phyloP scores from a whole-genome alignment of 192 early-diverging fungal species.

The Coemansia sp. region DNA sequence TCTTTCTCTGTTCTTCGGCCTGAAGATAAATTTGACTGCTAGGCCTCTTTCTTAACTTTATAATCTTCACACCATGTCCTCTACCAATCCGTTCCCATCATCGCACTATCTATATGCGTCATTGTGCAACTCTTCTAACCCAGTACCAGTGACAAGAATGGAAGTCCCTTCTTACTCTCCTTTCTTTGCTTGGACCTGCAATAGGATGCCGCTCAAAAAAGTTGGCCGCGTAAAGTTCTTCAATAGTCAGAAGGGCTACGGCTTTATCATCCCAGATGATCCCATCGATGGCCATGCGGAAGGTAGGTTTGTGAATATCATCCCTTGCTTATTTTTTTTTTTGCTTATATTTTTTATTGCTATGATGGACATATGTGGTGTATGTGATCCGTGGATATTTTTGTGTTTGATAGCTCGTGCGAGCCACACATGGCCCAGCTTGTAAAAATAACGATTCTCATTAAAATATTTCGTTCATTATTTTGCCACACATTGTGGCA shows the following conservation, averaged over 20 bases:
- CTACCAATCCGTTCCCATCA: constrained; percentile 7
- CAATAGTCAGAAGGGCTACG: constrained; percentile 83
- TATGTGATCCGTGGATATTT: constrained; percentile 10
- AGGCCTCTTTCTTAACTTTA: no score
- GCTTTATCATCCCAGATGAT: constrained; percentile 79
- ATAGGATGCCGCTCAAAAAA: constrained; percentile 29
- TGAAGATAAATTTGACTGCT: no score
- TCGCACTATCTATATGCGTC: constrained; percentile 10
- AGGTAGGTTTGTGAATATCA: constrained; percentile 55
- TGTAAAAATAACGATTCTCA: no score
- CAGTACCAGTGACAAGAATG: neutral
- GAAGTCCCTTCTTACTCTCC: constrained; percentile 3
- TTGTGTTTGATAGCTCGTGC: neutral
- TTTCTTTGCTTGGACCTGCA: constrained; percentile 7
- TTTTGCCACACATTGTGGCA: neutral
- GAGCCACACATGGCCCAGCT: no score
- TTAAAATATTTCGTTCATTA: no score
- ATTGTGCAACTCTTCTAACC: constrained; percentile 9
- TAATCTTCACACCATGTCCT: constrained; percentile 1
- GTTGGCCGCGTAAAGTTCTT: constrained; percentile 78
- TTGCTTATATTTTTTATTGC: no score
- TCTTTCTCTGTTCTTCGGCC: no score
- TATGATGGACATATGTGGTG: constrained; percentile 1
- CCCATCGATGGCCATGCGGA: constrained; percentile 65
- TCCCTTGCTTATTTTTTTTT: no score